phyloP scores from a whole-genome alignment of 805 yeast species.

The Wickerhamomyces canadensis region DNA sequence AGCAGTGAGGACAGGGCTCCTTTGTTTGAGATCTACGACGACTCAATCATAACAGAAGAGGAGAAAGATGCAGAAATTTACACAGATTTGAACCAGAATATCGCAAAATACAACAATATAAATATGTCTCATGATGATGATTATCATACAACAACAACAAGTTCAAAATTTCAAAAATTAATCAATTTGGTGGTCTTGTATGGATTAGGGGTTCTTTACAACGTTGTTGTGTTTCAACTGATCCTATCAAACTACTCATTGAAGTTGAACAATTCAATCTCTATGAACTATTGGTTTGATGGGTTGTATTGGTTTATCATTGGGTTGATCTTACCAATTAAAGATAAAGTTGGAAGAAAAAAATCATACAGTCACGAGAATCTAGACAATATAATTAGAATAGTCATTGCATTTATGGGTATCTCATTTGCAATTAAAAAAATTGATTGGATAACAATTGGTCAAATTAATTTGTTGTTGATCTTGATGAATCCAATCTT shows the following conservation, averaged over 20 bases:
- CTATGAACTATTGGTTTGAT: constrained; percentile 36
- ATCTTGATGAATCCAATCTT: constrained; percentile 55
- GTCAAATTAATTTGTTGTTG: constrained; percentile 64
- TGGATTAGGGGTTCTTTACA: too few species aligned
- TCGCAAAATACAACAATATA: constrained; percentile 12
- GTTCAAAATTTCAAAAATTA: too few species aligned
- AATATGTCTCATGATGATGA: too few species aligned
- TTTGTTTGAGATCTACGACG: constrained; percentile 4
- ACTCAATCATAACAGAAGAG: background rate
- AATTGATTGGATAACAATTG: constrained; percentile 60
- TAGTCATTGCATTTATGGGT: constrained; percentile 61
- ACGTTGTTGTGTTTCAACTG: too few species aligned
- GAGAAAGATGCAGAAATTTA: constrained; percentile 21
- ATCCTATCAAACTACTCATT: constrained; percentile 1
- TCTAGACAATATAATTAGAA: too few species aligned
- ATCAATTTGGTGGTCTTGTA: too few species aligned
- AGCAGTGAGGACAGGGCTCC: constrained; percentile 5
- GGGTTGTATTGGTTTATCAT: too few species aligned
- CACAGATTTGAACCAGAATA: constrained; percentile 30
- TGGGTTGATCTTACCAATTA: constrained; percentile 49
- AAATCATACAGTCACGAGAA: too few species aligned
- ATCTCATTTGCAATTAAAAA: constrained; percentile 65
- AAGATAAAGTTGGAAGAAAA: constrained; percentile 21
- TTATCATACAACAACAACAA: too few species aligned
- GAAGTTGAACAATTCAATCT: constrained; percentile 16